These are phyloP conservation scores for Sclerotiophoma versabilis DNA, from an alignment of 2,329 filamentous ascomycete species.

Conservation along the genomic window DNA sequence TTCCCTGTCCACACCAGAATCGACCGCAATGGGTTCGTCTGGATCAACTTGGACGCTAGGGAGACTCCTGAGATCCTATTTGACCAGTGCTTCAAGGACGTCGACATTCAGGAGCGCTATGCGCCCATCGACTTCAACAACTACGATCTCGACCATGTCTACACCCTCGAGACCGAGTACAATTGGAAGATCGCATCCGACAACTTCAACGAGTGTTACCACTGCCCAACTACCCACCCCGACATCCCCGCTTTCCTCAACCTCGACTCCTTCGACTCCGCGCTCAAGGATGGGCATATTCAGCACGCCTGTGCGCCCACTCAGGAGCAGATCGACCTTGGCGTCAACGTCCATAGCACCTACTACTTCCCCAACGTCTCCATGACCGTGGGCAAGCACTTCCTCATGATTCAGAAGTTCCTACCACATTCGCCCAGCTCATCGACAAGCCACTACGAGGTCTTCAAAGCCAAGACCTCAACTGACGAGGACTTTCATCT, in stretches of 20 bases:
- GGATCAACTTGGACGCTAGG: conserved; percentile 29
- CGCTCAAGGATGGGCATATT: conserved; percentile 33
- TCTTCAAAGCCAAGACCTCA: conserved; percentile 66
- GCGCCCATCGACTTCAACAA: conserved; percentile 26
- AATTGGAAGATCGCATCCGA: conserved; percentile 51
- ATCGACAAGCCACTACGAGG: conserved; percentile 65
- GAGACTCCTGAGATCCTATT: conserved; percentile 1
- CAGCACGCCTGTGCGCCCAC: conserved; percentile 35
- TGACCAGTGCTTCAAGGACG: conserved; percentile 25
- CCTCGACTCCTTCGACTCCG: conserved; percentile 57
- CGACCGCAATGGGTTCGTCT: conserved; percentile 32
- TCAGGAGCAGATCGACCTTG: conserved; percentile 24
- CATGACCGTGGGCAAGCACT: conserved; percentile 50
- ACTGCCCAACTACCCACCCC: conserved; percentile 66
- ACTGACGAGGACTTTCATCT: conserved; percentile 63
- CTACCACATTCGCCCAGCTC: conserved; percentile 59
- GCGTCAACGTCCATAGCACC: conserved; percentile 34
- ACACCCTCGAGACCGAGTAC: conserved; percentile 31
- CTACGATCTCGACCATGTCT: conserved; percentile 35
- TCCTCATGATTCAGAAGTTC: conserved; percentile 69
- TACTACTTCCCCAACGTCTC: conserved; percentile 39
- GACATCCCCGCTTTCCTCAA: conserved; percentile 64
- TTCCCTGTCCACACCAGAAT: conserved; percentile 31
- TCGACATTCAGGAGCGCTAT: conserved; percentile 34
- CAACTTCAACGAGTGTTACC: conserved; percentile 72